Evolutionary conservation across 306 rosid species (phyloP).

Genomic region (Abrus precatorius): DNA sequence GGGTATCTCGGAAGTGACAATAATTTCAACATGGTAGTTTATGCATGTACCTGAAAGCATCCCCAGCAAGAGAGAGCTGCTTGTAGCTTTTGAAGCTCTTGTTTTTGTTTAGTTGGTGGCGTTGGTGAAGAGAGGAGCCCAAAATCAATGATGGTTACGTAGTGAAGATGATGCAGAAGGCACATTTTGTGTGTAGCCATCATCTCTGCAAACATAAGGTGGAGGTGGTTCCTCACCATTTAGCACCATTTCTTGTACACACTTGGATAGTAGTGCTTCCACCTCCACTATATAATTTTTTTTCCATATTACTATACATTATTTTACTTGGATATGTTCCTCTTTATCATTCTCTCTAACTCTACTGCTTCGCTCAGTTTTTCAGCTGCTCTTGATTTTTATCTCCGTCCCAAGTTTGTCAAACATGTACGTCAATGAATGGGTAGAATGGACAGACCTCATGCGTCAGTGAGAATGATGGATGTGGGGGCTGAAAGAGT

Average conservation of each 20-base stretch:
- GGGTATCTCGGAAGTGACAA: background rate
- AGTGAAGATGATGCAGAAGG: conserved; percentile 36
- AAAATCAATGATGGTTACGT: conserved; percentile 44
- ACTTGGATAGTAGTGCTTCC: conserved; percentile 47
- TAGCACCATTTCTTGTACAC: conserved; percentile 57
- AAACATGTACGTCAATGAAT: background rate
- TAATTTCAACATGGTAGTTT: background rate
- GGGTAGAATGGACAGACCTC: background rate
- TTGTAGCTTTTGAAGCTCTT: conserved; percentile 48
- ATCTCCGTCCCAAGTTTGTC: background rate
- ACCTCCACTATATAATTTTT: background rate
- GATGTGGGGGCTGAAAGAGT: too few species aligned
- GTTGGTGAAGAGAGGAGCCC: conserved; percentile 35
- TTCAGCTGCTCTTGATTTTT: background rate
- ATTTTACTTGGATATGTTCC: background rate
- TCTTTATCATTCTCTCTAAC: background rate
- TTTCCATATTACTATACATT: background rate
- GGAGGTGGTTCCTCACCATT: conserved; percentile 52
- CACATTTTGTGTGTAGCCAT: background rate
- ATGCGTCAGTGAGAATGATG: too few species aligned
- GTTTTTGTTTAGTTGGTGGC: conserved; percentile 11
- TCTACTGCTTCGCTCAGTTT: background rate
- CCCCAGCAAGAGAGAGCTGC: conserved; percentile 56
- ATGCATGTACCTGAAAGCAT: conserved; percentile 53
- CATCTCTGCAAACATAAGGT: conserved; percentile 51